These are phyloP conservation scores for Bryoglossum gracile DNA, from an alignment of 495 filamentous ascomycete genomes.

Conservation along the genomic window DNA sequence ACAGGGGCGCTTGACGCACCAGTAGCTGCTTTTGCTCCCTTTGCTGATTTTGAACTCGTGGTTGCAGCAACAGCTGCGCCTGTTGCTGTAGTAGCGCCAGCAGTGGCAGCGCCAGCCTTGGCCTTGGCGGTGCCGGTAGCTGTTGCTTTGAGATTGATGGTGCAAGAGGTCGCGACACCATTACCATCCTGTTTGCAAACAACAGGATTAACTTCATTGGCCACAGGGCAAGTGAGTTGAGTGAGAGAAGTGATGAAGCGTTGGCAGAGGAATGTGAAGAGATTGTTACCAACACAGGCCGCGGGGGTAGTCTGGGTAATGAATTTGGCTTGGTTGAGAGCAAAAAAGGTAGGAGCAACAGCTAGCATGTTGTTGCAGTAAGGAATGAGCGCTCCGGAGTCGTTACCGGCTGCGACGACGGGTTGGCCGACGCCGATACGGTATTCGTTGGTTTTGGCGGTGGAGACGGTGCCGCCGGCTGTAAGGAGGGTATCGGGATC, in stretches of 20 bases:
- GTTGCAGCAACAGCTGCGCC: neutral
- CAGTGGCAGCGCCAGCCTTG: neutral
- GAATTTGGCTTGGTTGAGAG: neutral
- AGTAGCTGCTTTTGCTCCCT: too few species aligned
- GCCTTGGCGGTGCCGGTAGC: neutral
- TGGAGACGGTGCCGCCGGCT: neutral
- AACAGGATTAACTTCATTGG: conserved; percentile 1
- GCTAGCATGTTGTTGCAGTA: conserved; percentile 5
- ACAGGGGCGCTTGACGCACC: too few species aligned
- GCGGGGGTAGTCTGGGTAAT: neutral
- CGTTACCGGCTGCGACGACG: neutral
- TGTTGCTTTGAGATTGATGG: neutral
- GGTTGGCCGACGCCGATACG: conserved; percentile 3
- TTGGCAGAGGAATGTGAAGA: conserved; percentile 4
- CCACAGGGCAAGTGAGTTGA: conserved; percentile 4
- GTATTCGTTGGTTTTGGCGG: conserved; percentile 3
- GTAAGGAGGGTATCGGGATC: conserved; percentile 7
- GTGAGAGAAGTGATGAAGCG: conserved; percentile 1
- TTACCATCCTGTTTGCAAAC: neutral
- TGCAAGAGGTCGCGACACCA: neutral
- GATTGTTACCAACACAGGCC: conserved; percentile 3
- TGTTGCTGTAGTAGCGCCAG: neutral
- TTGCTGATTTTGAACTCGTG: too few species aligned
- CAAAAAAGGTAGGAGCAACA: neutral
- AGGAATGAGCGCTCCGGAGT: neutral